These are phyloP conservation scores for Syzygium jambos DNA, from an alignment of 345 rosid genomes.

Conservation along the genomic window DNA sequence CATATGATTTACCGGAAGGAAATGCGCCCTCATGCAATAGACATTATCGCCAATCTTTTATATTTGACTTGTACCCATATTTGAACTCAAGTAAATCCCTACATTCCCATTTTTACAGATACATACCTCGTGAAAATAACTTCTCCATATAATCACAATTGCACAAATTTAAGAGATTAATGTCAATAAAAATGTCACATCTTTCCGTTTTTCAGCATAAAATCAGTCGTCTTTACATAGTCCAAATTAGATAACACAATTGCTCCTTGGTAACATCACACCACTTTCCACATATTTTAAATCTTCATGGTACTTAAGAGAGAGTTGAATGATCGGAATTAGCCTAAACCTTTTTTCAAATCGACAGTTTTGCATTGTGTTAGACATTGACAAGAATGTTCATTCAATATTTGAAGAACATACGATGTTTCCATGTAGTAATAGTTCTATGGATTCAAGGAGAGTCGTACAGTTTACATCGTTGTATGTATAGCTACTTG, in stretches of 20 bases:
- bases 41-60: neutral
- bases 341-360: too few relatives aligned
- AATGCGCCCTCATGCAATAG: neutral
- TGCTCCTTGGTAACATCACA: neutral
- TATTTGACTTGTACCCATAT: neutral
- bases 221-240: fast-evolving
- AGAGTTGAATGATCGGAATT: too few relatives aligned
- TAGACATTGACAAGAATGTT: too few relatives aligned
- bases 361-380: too few relatives aligned
- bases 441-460: too few relatives aligned
- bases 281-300: neutral
- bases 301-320: neutral
- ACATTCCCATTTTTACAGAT: fast-evolving
- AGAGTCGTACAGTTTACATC: too few relatives aligned
- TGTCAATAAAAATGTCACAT: too few relatives aligned
- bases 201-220: neutral
- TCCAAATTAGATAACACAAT: neutral
- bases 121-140: too few relatives aligned
- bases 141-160: neutral
- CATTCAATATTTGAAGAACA: too few relatives aligned
- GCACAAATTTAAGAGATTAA: neutral
- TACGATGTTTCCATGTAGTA: too few relatives aligned
- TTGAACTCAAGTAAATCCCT: neutral
- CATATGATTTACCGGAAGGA: neutral
- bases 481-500: too few relatives aligned